Base-by-base conservation (phyloP, 352 stramenopile species). In the Pythium aquatile region DNA sequence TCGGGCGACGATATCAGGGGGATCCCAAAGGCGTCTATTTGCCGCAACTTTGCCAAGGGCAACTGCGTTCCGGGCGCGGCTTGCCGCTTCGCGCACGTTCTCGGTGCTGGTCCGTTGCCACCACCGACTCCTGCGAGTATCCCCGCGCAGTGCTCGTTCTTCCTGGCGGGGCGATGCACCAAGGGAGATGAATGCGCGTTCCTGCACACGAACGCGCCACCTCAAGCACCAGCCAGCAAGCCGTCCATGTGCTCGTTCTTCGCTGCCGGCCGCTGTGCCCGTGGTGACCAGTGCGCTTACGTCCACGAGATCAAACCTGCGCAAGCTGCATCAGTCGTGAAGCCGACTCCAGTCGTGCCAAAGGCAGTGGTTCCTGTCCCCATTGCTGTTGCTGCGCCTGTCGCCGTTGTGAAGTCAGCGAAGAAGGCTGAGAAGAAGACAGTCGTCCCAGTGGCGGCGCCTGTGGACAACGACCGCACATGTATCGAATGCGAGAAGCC, bases 401-500 rank as follows among this genome's bases (percentile, higher is more conserved):
- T 53, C 54, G 64, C 49, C 29, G 16, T 51, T n/a, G 52, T 46
- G 56, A 67, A 37, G 28, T 37, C 20, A 39, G 51, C 24, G 5
- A 49, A 47, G 32, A 61, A 65, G 42, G 14, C 46, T 52, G 46
- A 5, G n/a, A 28, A 39, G 24, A 29, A n/a, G 5, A 20, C 39
- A 4, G 40, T 29, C 3, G 5, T 29, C 20, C 11, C 51, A 32
- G 17, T n/a, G 13, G 42, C 52, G 1, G 26, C 16, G 16, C 2
- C 26, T 29, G 0, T 66, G n/a, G 59, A 65, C 4, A 59, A 58
- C 1, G 72, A 66, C 5, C 74, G 79, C 29, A 80, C 64, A n/a
- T 92, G 81, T 60, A 73, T 85, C 55, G 81, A 90, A 64, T 92
- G 83, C 37, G 83, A 90, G 57, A 70, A 81, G 58, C 55, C 66